Base-by-base conservation (phyloP, 441 rosid species). In the Adansonia rubrostipa region DNA sequence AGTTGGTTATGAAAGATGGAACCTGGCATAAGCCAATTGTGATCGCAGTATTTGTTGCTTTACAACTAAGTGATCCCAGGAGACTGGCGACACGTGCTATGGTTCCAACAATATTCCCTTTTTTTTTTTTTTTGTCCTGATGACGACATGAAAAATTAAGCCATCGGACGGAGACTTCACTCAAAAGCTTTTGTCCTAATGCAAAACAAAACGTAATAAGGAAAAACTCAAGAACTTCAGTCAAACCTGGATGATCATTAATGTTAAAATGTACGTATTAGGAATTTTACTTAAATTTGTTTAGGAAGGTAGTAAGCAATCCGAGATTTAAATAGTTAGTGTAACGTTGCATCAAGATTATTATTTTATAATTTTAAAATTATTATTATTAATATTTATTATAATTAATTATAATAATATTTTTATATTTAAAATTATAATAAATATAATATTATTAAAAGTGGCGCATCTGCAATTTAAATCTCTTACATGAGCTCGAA, bases 71-170 rank as follows among this genome's bases (percentile, higher is more conserved):
- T 11, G 73, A 48, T 17, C 36, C 10, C 5, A 6, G 13, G 6
- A 47, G 71, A 28, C 71, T 67, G 15, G 20, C 6, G 72, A 17
- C 54, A 67, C 72, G 72, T 45, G 54, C 54, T 19, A 19, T 11
- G 56, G 72, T 22, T 69, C 50, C 42, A 48, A 69, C 57, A 69
- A 13, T 15, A 14, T 36, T 7, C 40, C 42, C 6, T 6, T 8
- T 28, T 9, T 48, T 36, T 14, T n/a, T 28, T 9, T 48, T 6
- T 64, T 13, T 58, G 15, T 14, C 47, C 19, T 63, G 45, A 28
- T 64, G 69, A 64, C 47, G 69, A 15, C 47, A 64, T 1, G 45
- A 15, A 15, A 17, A 64, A 36, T 15, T 15, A 20, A 10, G n/a
- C 40, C 11, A 15, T 7, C 45, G 8, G 47, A 36, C 22, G n/a